phyloP scores from a whole-genome alignment of 2,329 filamentous ascomycete species.

The Colletotrichum somersetense region DNA sequence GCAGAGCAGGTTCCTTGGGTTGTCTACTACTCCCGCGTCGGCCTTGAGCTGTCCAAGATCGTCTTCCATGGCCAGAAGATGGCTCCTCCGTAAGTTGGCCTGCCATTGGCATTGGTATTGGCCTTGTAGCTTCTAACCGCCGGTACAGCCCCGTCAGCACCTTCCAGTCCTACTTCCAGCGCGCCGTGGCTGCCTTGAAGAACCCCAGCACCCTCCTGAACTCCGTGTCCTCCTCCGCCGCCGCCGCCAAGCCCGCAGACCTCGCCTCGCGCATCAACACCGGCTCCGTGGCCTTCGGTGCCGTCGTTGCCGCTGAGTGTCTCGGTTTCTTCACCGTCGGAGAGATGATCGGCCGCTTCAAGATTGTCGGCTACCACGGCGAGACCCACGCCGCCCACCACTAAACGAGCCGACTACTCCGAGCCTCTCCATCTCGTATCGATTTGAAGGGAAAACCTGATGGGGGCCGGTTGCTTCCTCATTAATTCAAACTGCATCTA shows the following conservation, averaged over 20 bases:
- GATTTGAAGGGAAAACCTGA: conserved; percentile 8
- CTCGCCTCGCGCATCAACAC: conserved; percentile 65
- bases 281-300: conserved; percentile 77
- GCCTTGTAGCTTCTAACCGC: conserved; percentile 24
- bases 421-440: conserved; percentile 16
- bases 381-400: conserved; percentile 71
- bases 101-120: conserved; percentile 21
- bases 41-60: conserved; percentile 87
- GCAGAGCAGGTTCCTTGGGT: conserved; percentile 87
- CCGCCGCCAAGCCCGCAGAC: conserved; percentile 59
- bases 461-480: conserved; percentile 14
- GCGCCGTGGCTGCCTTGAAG: conserved; percentile 76
- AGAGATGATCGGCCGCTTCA: conserved; percentile 95
- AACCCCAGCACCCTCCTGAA: conserved; percentile 74
- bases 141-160: conserved; percentile 76
- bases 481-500: conserved; percentile 41
- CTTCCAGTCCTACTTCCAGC: conserved; percentile 90
- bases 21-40: conserved; percentile 93
- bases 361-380: conserved; percentile 93
- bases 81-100: conserved; percentile 86
- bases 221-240: conserved; percentile 65
- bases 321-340: conserved; percentile 98
- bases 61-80: conserved; percentile 91
- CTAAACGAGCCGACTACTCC: conserved; percentile 52
- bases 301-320: conserved; percentile 86